These are phyloP conservation scores for Fermentozyma sake DNA, from an alignment of 1,139 yeast species.

Conservation along the genomic window DNA sequence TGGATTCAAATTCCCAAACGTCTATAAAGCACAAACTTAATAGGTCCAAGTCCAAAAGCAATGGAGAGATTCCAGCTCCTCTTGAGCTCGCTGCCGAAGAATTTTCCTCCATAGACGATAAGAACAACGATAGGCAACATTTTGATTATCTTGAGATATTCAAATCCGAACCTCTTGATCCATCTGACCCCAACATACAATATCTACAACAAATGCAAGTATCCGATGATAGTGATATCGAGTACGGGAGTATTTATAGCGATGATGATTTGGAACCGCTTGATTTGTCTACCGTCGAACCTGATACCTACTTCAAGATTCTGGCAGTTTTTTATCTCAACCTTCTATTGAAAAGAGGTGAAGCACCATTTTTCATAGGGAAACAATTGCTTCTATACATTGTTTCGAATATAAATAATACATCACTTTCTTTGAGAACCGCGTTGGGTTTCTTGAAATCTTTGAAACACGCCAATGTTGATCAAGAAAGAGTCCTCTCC, in stretches of 20 bases:
- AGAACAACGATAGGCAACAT: no score
- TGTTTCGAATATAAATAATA: conserved; percentile 13
- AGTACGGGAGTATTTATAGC: conserved; percentile 12
- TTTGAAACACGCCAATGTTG: conserved; percentile 11
- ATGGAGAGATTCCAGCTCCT: no score
- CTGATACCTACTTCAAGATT: conserved; percentile 3
- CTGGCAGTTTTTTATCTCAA: conserved; percentile 8
- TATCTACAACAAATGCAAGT: conserved; percentile 21
- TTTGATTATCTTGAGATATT: conserved; percentile 8
- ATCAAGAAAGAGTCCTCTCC: conserved; percentile 9
- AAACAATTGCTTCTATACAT: conserved; percentile 24
- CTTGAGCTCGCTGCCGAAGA: no score
- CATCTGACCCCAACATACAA: conserved; percentile 3
- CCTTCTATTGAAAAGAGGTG: conserved; percentile 21
- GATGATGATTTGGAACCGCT: conserved; percentile 16
- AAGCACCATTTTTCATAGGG: conserved; percentile 23
- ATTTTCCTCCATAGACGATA: no score
- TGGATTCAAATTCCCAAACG: no score
- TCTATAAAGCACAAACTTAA: no score
- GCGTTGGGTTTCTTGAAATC: conserved; percentile 11
- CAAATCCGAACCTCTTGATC: conserved; percentile 5
- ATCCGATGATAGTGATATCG: conserved; percentile 33
- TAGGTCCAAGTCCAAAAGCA: no score
- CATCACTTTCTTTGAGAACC: conserved; percentile 6
- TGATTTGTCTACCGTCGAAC: conserved; percentile 1